Evolutionary conservation across 805 yeast species (phyloP), one percentile per base, ranked within the genome.

Genomic region (Starmerella vaccinii): DNA sequence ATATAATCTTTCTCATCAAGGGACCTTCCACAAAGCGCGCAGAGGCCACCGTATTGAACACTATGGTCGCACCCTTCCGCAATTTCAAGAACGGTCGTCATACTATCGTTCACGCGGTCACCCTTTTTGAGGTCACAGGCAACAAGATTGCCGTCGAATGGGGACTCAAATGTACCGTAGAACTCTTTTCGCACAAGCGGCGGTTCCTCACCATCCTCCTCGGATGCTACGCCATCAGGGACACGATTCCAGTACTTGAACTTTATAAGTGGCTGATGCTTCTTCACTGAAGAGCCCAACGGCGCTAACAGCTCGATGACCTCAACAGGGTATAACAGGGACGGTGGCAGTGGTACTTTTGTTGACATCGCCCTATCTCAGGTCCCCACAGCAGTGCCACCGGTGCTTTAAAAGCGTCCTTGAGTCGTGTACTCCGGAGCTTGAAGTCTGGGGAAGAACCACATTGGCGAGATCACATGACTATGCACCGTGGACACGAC

Each of bases 1-100:
- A 81, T 69, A 61, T 86, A 87, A 63, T 89, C 97, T 46, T 78
- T 82, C 51, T 77, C 84, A 23, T 70, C 75, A 9, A 92, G 75
- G 7, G 84, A 76, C 51, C 78, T 78, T 5, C 97, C 97, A 65
- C 98, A 90, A 19, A 86, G 67, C 0, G 96, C 97, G 69, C 98
- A 90, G 39, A 90, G 72, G 0, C 97, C 97, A 13, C 95, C 95
- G 62, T 82, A 92, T 59, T 92, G 97, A 24, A 92, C 88, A 1
- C 90, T 78, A 66, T 92, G 98, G 12, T 86, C 74, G 62, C 98
- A 92, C 0, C 94, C 87, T 63, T 94, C 97, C 39, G 70, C 66
- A 15, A 90, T 72, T 37, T 71, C 68, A 26, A 80, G 73, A 13
- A 90, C 68, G 2, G 69, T 69, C 49, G 76, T 77, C 32, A 72